A percentile compares a stretch with the other conserved stretches of the same genome.
These are phyloP conservation scores for Russula sp. DNA, from an alignment of 768 basidiomycete genomes.

Conservation along the genomic window DNA sequence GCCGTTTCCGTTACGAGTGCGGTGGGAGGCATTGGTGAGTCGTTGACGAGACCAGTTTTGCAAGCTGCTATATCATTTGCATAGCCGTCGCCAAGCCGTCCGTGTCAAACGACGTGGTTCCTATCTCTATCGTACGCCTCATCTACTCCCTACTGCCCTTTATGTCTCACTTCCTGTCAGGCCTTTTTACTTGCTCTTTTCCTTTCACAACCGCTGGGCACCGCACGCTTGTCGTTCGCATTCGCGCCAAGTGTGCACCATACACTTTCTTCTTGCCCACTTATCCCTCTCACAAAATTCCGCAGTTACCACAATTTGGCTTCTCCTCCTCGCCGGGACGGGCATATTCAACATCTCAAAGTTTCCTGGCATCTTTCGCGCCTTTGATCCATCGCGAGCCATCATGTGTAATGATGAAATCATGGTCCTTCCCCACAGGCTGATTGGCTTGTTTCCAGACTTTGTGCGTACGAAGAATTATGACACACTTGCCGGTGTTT, in stretches of 20 bases:
- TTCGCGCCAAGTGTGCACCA: slow-evolving; percentile 47
- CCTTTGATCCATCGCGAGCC: slow-evolving; percentile 60
- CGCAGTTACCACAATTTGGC: slow-evolving; percentile 50
- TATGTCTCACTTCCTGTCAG: slow-evolving; percentile 26
- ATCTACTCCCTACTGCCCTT: background rate
- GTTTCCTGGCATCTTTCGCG: slow-evolving; percentile 54
- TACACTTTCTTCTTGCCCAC: background rate
- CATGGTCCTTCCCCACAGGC: background rate
- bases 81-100: slow-evolving; percentile 45
- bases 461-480: slow-evolving; percentile 61
- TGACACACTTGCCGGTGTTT: slow-evolving; percentile 52
- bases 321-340: slow-evolving; percentile 41
- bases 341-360: slow-evolving; percentile 52
- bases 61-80: background rate
- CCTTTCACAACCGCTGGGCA: slow-evolving; percentile 53
- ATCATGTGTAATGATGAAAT: slow-evolving; percentile 39
- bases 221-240: slow-evolving; percentile 38
- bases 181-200: slow-evolving; percentile 52
- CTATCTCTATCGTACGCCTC: slow-evolving; percentile 48
- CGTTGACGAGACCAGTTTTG: background rate
- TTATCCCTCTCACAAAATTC: background rate
- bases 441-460: slow-evolving; percentile 29
- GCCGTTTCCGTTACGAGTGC: slow-evolving; percentile 65
- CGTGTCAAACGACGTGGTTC: slow-evolving; percentile 40
- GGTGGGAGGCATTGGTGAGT: slow-evolving; percentile 47